Base-by-base conservation (phyloP, 2,329 filamentous ascomycete species). In the Fusarium odoratissimum region DNA sequence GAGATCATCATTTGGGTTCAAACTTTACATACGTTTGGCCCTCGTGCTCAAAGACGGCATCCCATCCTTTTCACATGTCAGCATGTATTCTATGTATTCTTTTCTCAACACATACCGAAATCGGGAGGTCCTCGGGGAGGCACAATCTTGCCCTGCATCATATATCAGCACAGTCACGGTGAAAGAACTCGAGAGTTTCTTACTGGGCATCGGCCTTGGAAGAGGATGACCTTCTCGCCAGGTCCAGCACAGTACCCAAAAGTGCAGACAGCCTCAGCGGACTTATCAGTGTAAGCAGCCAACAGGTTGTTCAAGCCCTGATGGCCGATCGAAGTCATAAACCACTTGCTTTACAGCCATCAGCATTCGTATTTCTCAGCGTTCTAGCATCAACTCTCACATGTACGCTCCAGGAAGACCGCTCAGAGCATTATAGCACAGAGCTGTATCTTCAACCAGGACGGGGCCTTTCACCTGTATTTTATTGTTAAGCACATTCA, bases 331-430 rank as follows among this genome's bases (percentile, higher is more conserved):
- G 90, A 88, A 69, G 92, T 85, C 83, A 99, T 88, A 84, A 99
- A 99, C 90, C 94, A 97, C 87, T 99, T 99, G 75, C 95, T 98
- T 77, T 37, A 69, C 28, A n/a, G 11, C 33, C 28, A 48, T 73
- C 25, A 73, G 45, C 38, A 54, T 23, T 28, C 38, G 16, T 14
- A 19, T 62, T 33, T 30, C 19, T 8, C 38, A 30, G 49, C 33
- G 33, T 54, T 30, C n/a, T 13, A 21, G 25, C 33, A 54, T 54
- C 23, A 7, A 17, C 13, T 10, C 90, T 76, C 87, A 97, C 95
- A 99, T 97, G 82, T 99, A 99, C 44, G 95, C 94, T 3, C 96
- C 96, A 4, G 96, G 96, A 35, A 99, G 87, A n/a, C 95, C 95
- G 66, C 93, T 91, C 69, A 98, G 88, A 25, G 95, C 95, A 79